These are phyloP conservation scores for Kodamaea sagamina DNA, from an alignment of 805 yeast genomes.

Conservation along the genomic window DNA sequence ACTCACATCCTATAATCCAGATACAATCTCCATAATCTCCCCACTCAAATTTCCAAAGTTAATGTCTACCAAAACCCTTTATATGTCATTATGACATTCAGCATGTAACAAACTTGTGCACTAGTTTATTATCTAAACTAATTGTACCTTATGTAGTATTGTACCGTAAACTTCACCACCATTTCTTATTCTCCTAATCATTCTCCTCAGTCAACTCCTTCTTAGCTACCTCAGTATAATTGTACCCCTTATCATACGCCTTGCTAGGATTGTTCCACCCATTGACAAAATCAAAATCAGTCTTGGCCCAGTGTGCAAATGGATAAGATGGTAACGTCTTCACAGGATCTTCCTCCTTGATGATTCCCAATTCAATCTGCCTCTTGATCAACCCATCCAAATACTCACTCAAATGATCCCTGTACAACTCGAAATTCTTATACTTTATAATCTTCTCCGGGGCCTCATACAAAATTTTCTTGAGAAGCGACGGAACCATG, in stretches of 20 bases:
- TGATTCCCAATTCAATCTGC: slow-evolving; percentile 58
- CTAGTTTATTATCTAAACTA: too few relatives aligned
- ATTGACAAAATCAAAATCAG: slow-evolving; percentile 40
- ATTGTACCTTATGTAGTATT: too few relatives aligned
- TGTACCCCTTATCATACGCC: slow-evolving; percentile 21
- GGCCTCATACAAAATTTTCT: slow-evolving; percentile 63
- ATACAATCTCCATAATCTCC: too few relatives aligned
- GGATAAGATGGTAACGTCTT: slow-evolving; percentile 64
- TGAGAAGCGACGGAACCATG: slow-evolving; percentile 71
- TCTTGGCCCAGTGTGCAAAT: slow-evolving; percentile 57
- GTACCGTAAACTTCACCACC: too few relatives aligned
- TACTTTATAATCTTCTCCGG: slow-evolving; percentile 67
- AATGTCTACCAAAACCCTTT: too few relatives aligned
- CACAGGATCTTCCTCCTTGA: slow-evolving; percentile 55
- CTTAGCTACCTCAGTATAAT: slow-evolving; percentile 26
- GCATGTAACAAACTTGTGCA: too few relatives aligned
- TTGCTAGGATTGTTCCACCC: slow-evolving; percentile 44
- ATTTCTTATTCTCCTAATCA: slow-evolving; percentile 7
- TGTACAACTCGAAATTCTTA: slow-evolving; percentile 58
- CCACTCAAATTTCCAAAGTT: too few relatives aligned
- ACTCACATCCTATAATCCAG: too few relatives aligned
- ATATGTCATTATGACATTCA: too few relatives aligned
- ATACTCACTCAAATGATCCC: slow-evolving; percentile 61
- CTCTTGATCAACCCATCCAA: slow-evolving; percentile 57
- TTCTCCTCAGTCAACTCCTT: slow-evolving; percentile 21